These are phyloP conservation scores for Ogataea pignaliae DNA, from an alignment of 805 yeast species.

Conservation along the genomic window DNA sequence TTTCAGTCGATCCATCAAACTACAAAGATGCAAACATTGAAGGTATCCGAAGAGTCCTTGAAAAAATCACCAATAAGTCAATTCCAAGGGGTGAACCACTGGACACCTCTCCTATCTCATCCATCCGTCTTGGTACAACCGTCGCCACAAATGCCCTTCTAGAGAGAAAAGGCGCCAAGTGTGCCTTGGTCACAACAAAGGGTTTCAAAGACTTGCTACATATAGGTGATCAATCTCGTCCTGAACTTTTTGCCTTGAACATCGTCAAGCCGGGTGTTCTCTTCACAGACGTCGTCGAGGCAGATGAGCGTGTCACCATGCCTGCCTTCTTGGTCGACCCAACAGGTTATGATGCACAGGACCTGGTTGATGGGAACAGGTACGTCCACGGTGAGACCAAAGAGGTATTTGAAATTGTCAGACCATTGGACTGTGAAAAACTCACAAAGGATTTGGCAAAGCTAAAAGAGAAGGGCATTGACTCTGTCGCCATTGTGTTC, in stretches of 20 bases:
- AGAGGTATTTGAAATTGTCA: conserved; percentile 34
- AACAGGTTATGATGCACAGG: conserved; percentile 17
- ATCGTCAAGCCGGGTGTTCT: conserved; percentile 68
- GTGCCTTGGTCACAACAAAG: conserved; percentile 80
- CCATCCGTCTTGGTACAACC: conserved; percentile 88
- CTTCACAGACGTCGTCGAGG: conserved; percentile 72
- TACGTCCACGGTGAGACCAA: conserved; percentile 35
- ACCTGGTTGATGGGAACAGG: conserved; percentile 20
- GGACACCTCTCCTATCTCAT: conserved; percentile 58
- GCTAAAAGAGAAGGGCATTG: conserved; percentile 24
- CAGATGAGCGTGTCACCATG: conserved; percentile 86
- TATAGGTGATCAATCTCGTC: conserved; percentile 91
- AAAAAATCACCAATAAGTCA: conserved; percentile 43
- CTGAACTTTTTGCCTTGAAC: conserved; percentile 79
- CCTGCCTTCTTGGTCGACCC: conserved; percentile 81
- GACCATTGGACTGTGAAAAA: conserved; percentile 27
- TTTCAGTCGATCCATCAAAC: conserved; percentile 86
- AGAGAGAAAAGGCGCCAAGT: conserved; percentile 87
- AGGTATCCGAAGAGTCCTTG: conserved; percentile 79
- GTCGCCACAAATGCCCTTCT: conserved; percentile 93
- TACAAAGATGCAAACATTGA: conserved; percentile 90
- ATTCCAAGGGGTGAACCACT: conserved; percentile 61
- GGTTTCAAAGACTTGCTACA: conserved; percentile 80
- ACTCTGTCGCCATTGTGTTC: conserved; percentile 34
- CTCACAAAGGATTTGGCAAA: conserved; percentile 17